phyloP scores from a whole-genome alignment of 2,329 filamentous ascomycete species.

The Aspergillus novofumigatus region DNA sequence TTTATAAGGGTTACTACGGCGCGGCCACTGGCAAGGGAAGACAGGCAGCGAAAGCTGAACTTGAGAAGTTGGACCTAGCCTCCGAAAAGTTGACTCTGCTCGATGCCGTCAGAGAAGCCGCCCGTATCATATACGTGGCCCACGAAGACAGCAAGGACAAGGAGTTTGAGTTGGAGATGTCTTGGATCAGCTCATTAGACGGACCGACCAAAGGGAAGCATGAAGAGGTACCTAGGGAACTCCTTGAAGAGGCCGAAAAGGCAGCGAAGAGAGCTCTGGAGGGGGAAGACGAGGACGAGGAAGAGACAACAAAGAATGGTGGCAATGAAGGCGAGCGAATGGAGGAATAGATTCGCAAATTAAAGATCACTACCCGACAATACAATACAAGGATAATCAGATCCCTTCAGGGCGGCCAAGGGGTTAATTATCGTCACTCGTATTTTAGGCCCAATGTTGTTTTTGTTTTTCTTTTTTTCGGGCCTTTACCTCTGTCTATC shows the following conservation, averaged over 20 bases:
- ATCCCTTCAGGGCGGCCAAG: constrained; percentile 4
- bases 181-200: constrained; percentile 82
- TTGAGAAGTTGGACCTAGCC: constrained; percentile 92
- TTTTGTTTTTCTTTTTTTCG: neutral
- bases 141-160: constrained; percentile 99
- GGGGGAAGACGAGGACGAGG: constrained; percentile 76
- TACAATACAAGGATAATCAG: constrained; percentile 10
- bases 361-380: neutral
- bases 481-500: neutral
- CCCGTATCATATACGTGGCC: constrained; percentile 92
- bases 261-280: constrained; percentile 88
- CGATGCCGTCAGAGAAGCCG: constrained; percentile 92
- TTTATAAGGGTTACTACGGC: constrained; percentile 78
- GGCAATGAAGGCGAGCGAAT: constrained; percentile 70
- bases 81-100: constrained; percentile 71
- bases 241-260: constrained; percentile 87
- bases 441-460: neutral
- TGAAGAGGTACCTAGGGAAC: constrained; percentile 84
- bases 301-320: constrained; percentile 59
- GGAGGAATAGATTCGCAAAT: constrained; percentile 65
- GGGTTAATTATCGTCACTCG: neutral
- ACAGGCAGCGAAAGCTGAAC: constrained; percentile 94
- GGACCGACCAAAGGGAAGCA: constrained; percentile 92
- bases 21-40: constrained; percentile 95
- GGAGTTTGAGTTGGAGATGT: constrained; percentile 99